Evolutionary conservation across 352 stramenopile species (phyloP), one percentile per base, ranked within the genome.

Genomic region (Hyaloperonospora arabidopsidis): DNA sequence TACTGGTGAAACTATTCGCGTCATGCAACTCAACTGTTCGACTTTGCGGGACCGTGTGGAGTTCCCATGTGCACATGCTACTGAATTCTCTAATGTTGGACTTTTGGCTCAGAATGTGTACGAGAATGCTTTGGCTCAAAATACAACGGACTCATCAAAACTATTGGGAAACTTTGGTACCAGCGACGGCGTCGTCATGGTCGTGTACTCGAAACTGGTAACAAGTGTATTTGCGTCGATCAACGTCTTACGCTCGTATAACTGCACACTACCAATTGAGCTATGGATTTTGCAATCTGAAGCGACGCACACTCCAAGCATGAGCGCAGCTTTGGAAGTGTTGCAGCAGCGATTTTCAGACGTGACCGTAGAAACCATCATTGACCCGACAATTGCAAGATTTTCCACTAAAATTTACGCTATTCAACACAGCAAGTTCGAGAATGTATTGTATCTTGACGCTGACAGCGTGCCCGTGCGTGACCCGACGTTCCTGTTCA

Each of bases 351-450:
- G 60, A 12, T 70, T 56, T 35, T 53, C 54, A 2, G 65, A 63
- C 0, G 18, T 80, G n/a, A 61, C 62, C 1, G 25, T 80, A 12
- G 29, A 61, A 15, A 21, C 47, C 7, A 76, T 84, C 43, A 21
- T 17, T 1, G 57, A 72, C 35, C 41, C 34, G 1, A 32, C 63
- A n/a, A 66, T 70, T 2, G 61, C 49, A 2, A 62, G 68, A 22
- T 86, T 82, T 48, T 71, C 71, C 23, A 65, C 74, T 22, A 86
- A 86, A 52, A 56, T 79, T 15, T 70, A 69, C 39, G 70, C 68
- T 18, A 57, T 86, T 14, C 49, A 52, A 21, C 57, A 80, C 29
- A 70, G 59, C 6, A 61, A 69, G 7, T 43, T 86, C 17, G 55
- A 65, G 5, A 29, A 70, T 12, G 53, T 84, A 10, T 29, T 86